Evolutionary conservation across 148 eudicot genomes (phyloP).

Genomic region (Rhododendron vialii): DNA sequence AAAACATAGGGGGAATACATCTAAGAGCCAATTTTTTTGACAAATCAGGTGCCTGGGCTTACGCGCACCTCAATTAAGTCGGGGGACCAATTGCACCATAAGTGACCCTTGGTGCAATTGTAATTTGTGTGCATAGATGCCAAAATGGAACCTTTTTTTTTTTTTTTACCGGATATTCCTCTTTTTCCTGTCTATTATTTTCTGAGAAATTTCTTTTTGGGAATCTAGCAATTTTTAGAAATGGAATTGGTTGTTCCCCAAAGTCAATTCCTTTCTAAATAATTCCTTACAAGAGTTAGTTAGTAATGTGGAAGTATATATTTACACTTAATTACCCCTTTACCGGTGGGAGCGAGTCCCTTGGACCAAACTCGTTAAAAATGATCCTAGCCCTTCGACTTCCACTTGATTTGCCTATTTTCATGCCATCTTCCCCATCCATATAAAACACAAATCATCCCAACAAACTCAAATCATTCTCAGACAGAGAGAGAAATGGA

Average conservation of each 20-base stretch:
- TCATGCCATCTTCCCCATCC: constrained; percentile 29
- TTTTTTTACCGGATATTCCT: neutral
- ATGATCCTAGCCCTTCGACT: constrained; percentile 15
- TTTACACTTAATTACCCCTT: neutral
- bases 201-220: neutral
- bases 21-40: too few relatives aligned
- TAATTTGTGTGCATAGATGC: too few relatives aligned
- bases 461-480: constrained; percentile 5
- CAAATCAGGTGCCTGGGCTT: too few relatives aligned
- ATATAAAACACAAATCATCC: constrained; percentile 10
- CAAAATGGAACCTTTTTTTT: neutral
- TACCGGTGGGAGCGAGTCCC: constrained; percentile 45
- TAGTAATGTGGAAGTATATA: neutral
- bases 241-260: neutral
- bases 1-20: too few relatives aligned
- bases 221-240: neutral
- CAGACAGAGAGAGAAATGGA: constrained; percentile 23
- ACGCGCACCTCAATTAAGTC: too few relatives aligned
- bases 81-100: too few relatives aligned
- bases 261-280: neutral
- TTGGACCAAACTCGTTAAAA: constrained; percentile 24
- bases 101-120: too few relatives aligned
- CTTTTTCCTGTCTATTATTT: neutral
- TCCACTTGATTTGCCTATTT: constrained; percentile 45
- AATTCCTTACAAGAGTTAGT: neutral